Base-by-base conservation (phyloP, 495 filamentous ascomycete genomes). In the Daldinia loculata region DNA sequence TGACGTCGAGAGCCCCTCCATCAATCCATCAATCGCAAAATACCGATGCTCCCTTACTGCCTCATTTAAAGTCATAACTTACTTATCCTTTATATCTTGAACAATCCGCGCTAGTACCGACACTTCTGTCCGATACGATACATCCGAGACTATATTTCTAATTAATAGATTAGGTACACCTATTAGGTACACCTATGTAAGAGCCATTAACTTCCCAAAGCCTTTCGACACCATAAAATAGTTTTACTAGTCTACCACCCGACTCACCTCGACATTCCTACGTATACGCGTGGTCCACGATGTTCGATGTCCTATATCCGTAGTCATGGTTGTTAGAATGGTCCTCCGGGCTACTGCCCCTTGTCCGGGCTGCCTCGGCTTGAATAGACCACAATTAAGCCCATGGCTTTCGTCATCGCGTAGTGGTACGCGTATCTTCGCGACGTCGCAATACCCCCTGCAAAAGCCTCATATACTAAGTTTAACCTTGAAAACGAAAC, bases 1-100 rank as follows among this genome's bases (percentile, higher is more conserved):
- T 70, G 67, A 70, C 67, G 67, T 70, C 34, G 60, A 53, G 53
- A 67, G 51, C 69, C 69, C 69, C 69, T 67, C 64, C 64, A 67
- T 60, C 56, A 29, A 29, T n/a, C 3, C 3, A 26, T 26, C 3
- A 45, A 8, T 48, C 43, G 43, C 43, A 24, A 48, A 48, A 45
- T 45, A 45, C 41, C 9, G 6, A 19, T 19, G 2, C 15, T 48
- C 22, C 9, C 43, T 48, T 48, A 48, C 43, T 48, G 43, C 43
- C 22, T 48, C 43, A 24, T 48, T 48, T 41, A 41, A 36, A 36
- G 3, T 36, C 14, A 9, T 14, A 36, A 36, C 34, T 32, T 1
- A 32, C 24, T 3, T 26, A 26, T 32, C 29, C 7, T 8, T 32
- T 32, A 32, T 32, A 32, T 32, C 7, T 32, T 9, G 7, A 32